Percentiles rank a stretch among this genome's conserved stretches.
Conservation (phyloP, 257 asterid genomes). For the Nicotiana benthamiana region DNA sequence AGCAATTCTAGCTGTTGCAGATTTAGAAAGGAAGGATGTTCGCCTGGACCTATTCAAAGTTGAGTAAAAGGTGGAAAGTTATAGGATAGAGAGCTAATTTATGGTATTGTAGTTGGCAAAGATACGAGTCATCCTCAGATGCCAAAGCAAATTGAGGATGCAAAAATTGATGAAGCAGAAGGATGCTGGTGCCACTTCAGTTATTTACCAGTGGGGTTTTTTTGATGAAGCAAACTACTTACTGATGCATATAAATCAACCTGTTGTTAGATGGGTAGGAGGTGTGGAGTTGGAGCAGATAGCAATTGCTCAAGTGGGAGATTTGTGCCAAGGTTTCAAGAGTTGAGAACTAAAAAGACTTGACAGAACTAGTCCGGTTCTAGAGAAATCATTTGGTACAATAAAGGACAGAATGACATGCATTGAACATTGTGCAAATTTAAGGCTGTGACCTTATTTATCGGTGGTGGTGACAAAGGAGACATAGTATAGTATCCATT, state of each 20-base stretch:
- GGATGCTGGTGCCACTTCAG: slow-evolving; percentile 88
- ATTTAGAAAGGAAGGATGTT: slow-evolving; percentile 82
- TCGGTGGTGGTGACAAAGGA: slow-evolving; percentile 96
- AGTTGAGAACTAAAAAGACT: slow-evolving; percentile 70
- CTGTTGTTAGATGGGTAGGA: slow-evolving; percentile 95
- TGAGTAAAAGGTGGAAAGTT: slow-evolving; percentile 83
- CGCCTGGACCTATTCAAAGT: slow-evolving; percentile 77
- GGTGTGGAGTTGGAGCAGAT: slow-evolving; percentile 87
- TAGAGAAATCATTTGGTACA: slow-evolving; percentile 85
- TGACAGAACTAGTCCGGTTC: slow-evolving; percentile 80
- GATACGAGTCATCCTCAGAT: slow-evolving; percentile 96
- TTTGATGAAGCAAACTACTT: slow-evolving; percentile 32
- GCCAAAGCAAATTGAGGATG: slow-evolving; percentile 85
- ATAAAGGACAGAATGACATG: slow-evolving; percentile 88
- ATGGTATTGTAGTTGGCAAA: slow-evolving; percentile 76
- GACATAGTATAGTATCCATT: slow-evolving; percentile 88
- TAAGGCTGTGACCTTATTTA: slow-evolving; percentile 87
- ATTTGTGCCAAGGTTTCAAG: slow-evolving; percentile 93
- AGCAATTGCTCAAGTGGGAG: slow-evolving; percentile 96
- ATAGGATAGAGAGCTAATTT: slow-evolving; percentile 76
- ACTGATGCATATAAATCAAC: slow-evolving; percentile 73
- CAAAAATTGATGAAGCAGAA: slow-evolving; percentile 73
- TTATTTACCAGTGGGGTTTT: slow-evolving; percentile 28
- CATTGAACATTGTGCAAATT: slow-evolving; percentile 92
- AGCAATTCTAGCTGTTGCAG: slow-evolving; percentile 91